phyloP scores from a whole-genome alignment of 1,139 yeast species.

The Lodderomyces margitis region DNA sequence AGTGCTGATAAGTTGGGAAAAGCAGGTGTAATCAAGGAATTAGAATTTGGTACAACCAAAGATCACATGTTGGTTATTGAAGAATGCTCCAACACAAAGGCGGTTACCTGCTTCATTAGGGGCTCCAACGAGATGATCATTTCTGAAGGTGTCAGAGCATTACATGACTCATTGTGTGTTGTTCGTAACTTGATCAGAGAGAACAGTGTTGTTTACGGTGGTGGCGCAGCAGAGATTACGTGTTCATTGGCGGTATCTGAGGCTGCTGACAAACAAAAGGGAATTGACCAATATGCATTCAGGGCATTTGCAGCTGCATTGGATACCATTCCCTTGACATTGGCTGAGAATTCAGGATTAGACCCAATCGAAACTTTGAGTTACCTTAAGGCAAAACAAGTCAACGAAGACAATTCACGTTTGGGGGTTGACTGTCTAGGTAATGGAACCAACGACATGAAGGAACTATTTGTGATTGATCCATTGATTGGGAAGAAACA shows the following conservation, averaged over 20 bases:
- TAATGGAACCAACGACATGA: conserved; percentile 85
- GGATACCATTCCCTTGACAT: conserved; percentile 89
- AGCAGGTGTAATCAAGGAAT: conserved; percentile 82
- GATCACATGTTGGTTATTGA: conserved; percentile 96
- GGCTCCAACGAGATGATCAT: conserved; percentile 98
- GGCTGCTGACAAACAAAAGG: conserved; percentile 89
- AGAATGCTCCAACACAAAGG: conserved; percentile 82
- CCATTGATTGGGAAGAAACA: conserved; percentile 97
- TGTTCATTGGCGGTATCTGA: conserved; percentile 90
- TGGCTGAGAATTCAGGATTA: conserved; percentile 95
- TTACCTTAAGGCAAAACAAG: conserved; percentile 78
- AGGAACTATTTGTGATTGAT: conserved; percentile 89
- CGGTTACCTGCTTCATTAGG: conserved; percentile 90
- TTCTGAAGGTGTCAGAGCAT: conserved; percentile 94
- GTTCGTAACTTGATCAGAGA: conserved; percentile 94
- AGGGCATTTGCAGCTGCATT: conserved; percentile 90
- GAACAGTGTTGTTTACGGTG: conserved; percentile 93
- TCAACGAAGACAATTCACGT: conserved; percentile 63
- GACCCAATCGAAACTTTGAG: conserved; percentile 91
- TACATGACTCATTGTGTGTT: conserved; percentile 95
- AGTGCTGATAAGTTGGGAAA: conserved; percentile 77
- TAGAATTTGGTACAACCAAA: conserved; percentile 94
- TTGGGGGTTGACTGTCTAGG: conserved; percentile 96
- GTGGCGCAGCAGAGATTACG: conserved; percentile 96
- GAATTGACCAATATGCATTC: conserved; percentile 97